These are phyloP conservation scores for Rhazya stricta DNA, from an alignment of 257 asterid species.

Conservation along the genomic window DNA sequence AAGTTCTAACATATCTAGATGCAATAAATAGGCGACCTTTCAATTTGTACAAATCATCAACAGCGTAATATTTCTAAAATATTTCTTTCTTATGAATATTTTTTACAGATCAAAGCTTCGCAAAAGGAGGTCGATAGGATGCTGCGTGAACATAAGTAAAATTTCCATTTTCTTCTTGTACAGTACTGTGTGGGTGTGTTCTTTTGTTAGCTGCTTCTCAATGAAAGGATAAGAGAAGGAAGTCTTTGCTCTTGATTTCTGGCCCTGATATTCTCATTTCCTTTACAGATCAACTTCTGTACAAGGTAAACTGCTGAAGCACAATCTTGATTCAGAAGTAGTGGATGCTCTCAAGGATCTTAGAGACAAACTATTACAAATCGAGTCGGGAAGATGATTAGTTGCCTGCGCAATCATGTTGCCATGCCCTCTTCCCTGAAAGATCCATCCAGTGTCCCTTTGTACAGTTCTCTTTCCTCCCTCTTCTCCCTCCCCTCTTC, in stretches of 20 bases:
- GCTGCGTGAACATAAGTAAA: slow-evolving; percentile 75
- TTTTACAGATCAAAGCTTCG: slow-evolving; percentile 85
- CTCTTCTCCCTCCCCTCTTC: background rate
- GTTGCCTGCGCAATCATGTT: too few relatives aligned
- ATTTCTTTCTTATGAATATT: slow-evolving; percentile 7
- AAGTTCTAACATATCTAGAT: background rate
- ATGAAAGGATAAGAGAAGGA: background rate
- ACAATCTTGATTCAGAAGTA: slow-evolving; percentile 82
- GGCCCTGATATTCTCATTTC: background rate
- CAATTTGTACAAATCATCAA: too few relatives aligned
- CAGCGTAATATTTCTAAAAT: background rate
- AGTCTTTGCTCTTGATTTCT: background rate
- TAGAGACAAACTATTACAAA: slow-evolving; percentile 62
- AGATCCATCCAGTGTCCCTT: background rate
- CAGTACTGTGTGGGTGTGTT: background rate
- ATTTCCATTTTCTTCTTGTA: background rate
- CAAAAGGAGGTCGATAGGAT: slow-evolving; percentile 81
- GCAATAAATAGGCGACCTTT: background rate
- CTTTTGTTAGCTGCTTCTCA: background rate
- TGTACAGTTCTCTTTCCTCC: background rate
- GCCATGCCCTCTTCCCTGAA: background rate
- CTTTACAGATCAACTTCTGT: slow-evolving; percentile 70
- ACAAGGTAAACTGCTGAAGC: slow-evolving; percentile 91
- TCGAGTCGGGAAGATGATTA: slow-evolving; percentile 25
- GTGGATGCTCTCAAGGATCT: slow-evolving; percentile 92